These are phyloP conservation scores for Hypomontagnella submonticulosa DNA, from an alignment of 495 filamentous ascomycete species.

Conservation along the genomic window DNA sequence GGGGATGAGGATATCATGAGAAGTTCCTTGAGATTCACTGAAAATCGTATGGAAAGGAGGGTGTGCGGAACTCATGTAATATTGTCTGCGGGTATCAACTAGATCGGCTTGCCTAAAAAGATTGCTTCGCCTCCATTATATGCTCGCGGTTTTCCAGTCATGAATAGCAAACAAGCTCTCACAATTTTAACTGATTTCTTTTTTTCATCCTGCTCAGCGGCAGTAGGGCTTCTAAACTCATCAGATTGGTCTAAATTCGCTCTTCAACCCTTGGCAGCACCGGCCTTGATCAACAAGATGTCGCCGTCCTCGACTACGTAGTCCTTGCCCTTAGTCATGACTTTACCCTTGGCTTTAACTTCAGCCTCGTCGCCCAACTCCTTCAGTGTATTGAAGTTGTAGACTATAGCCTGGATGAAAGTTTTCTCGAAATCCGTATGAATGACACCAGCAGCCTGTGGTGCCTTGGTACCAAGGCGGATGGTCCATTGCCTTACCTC, in stretches of 20 bases:
- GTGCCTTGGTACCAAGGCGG: constrained; percentile 94
- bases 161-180: not conserved
- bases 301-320: constrained; percentile 86
- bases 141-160: not conserved
- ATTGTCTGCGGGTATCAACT: constrained; percentile 9
- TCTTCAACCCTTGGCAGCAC: constrained; percentile 82
- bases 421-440: constrained; percentile 99
- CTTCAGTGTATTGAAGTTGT: constrained; percentile 81
- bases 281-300: constrained; percentile 91
- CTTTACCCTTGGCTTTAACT: constrained; percentile 92
- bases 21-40: too few relatives aligned
- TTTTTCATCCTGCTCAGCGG: constrained; percentile 5
- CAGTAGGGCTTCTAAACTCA: constrained; percentile 23
- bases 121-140: not conserved
- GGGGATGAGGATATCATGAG: too few relatives aligned
- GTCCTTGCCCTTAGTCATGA: constrained; percentile 99
- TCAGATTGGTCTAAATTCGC: constrained; percentile 33
- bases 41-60: not conserved
- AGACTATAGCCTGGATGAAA: constrained; percentile 96
- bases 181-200: constrained; percentile 21
- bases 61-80: not conserved
- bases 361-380: constrained; percentile 88
- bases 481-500: constrained; percentile 99
- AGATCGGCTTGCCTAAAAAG: not conserved
- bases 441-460: constrained; percentile 96